Evolutionary conservation across 1,284 basidiomycete species (phyloP).

Genomic region (Irpex sp.): DNA sequence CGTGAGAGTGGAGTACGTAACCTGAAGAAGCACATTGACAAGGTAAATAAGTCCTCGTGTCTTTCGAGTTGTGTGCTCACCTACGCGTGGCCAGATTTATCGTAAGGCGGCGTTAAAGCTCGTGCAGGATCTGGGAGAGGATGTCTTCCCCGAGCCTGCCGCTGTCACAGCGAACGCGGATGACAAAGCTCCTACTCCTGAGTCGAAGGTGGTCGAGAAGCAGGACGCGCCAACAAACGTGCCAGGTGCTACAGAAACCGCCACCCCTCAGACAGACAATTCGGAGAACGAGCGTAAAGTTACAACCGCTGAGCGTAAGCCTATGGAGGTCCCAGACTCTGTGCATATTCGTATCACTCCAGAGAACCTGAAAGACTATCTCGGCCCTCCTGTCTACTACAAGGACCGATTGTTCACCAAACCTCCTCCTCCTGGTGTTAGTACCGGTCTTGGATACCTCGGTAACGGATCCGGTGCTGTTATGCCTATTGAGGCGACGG

Average conservation of each 20-base stretch:
- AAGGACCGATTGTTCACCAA: slow-evolving; percentile 88
- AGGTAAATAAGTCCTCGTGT: slow-evolving; percentile 42
- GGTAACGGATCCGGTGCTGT: slow-evolving; percentile 95
- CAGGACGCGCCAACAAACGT: slow-evolving; percentile 34
- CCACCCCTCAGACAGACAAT: slow-evolving; percentile 19
- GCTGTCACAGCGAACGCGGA: slow-evolving; percentile 27
- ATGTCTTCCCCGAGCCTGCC: slow-evolving; percentile 70
- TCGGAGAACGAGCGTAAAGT: slow-evolving; percentile 41
- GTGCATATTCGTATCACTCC: slow-evolving; percentile 81
- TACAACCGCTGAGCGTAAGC: slow-evolving; percentile 77
- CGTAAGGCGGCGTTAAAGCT: slow-evolving; percentile 94
- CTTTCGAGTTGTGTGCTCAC: neutral
- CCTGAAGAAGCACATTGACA: slow-evolving; percentile 94
- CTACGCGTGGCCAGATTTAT: slow-evolving; percentile 69
- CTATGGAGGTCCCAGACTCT: slow-evolving; percentile 75
- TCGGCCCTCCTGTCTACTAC: slow-evolving; percentile 93
- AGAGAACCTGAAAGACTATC: slow-evolving; percentile 92
- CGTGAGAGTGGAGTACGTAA: slow-evolving; percentile 95
- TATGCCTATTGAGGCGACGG: slow-evolving; percentile 94
- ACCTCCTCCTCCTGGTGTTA: slow-evolving; percentile 86
- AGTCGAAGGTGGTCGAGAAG: slow-evolving; percentile 30
- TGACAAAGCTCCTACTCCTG: slow-evolving; percentile 5
- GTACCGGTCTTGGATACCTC: slow-evolving; percentile 90
- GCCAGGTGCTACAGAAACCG: slow-evolving; percentile 26
- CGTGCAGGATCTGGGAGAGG: slow-evolving; percentile 88